Evolutionary conservation across 2,329 filamentous ascomycete genomes (phyloP).

Genomic region (Harringtonia lauricola): DNA sequence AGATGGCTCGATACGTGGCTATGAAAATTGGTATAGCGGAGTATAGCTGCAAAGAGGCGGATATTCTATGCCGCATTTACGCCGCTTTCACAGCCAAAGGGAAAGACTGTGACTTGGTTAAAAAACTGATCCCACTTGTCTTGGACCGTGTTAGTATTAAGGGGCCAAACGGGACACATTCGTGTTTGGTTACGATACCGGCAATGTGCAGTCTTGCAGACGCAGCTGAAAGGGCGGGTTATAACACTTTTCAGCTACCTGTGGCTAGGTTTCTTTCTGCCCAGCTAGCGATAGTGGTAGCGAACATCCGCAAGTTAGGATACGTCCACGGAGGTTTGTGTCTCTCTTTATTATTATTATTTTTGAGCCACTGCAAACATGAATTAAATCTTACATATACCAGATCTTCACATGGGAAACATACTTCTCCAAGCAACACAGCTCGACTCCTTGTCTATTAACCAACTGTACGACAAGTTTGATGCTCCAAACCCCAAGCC

Average conservation of each 20-base stretch:
- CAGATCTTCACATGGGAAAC: neutral
- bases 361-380: neutral
- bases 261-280: neutral
- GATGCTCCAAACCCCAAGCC: neutral
- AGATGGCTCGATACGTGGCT: neutral
- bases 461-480: neutral
- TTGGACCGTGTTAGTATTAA: neutral
- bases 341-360: neutral
- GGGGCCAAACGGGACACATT: neutral
- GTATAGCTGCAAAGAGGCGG: neutral
- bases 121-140: neutral
- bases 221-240: neutral
- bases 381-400: neutral
- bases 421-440: neutral
- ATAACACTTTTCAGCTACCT: neutral
- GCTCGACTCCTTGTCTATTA: neutral
- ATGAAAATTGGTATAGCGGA: neutral
- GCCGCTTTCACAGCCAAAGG: neutral
- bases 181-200: neutral
- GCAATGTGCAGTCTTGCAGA: neutral
- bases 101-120: neutral
- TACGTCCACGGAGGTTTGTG: neutral
- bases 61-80: neutral
- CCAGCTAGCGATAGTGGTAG: neutral
- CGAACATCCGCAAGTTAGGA: neutral